Evolutionary conservation across 139 green algal genomes (phyloP).

Genomic region (Tetradesmus obliquus): DNA sequence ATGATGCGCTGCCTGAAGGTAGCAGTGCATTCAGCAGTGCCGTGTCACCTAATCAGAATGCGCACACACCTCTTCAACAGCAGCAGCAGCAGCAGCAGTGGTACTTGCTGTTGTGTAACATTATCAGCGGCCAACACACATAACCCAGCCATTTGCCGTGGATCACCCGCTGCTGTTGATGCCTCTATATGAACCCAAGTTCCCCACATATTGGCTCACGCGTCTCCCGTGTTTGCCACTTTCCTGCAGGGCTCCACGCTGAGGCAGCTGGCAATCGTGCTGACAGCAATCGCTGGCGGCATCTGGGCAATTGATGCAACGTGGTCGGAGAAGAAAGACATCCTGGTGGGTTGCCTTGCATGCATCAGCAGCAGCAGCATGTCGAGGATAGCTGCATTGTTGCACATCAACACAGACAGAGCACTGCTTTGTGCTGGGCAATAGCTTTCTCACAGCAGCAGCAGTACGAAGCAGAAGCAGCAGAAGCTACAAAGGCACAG

Average conservation of each 20-base stretch:
- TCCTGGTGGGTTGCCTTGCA: constrained; percentile 1
- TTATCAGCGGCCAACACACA: too few species aligned
- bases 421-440: not conserved
- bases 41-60: too few species aligned
- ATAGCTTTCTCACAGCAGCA: not conserved
- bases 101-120: too few species aligned
- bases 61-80: too few species aligned
- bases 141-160: too few species aligned
- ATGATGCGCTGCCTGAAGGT: too few species aligned
- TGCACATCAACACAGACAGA: not conserved
- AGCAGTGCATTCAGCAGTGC: too few species aligned
- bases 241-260: not conserved
- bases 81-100: too few species aligned
- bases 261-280: constrained; percentile 8
- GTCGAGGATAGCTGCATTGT: not conserved
- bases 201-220: too few species aligned
- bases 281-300: constrained; percentile 21
- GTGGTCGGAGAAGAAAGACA: constrained; percentile 26
- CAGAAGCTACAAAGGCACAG: constrained; percentile 1
- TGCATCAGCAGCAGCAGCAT: not conserved
- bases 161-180: too few species aligned
- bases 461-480: not conserved
- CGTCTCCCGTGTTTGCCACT: not conserved
- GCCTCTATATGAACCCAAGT: too few species aligned
- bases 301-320: constrained; percentile 25